Base-by-base conservation (phyloP, 139 green algal species). In the Pseudopediastrum boryanum region DNA sequence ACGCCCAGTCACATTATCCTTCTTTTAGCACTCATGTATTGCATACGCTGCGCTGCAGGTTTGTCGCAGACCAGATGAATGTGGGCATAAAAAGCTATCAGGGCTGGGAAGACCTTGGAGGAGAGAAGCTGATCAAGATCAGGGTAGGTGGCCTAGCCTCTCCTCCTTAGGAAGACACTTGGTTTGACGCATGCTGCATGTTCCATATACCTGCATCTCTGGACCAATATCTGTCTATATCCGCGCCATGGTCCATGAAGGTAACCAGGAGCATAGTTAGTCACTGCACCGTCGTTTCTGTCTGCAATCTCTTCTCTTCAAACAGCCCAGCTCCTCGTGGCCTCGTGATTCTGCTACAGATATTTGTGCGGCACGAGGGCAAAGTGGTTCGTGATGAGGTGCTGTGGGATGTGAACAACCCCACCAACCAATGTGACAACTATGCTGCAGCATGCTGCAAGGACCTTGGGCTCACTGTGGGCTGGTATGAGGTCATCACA, bases 401-500 rank as follows among this genome's bases (percentile, higher is more conserved):
- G n/a, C 3, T 70, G 19, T 78, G 71, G 71, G 71, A 78, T 48
- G 71, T 78, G 3, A 33, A 23, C 38, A 78, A 69, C 39, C 71
- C 71, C 23, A n/a, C 38, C n/a, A 78, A 78, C 39, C 43, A 16
- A 4, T 29, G 54, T 44, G 71, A 78, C 54, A 56, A 29, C 1
- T 78, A 78, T 10, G 71, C 56, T 0, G 50, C 69, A 13, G 23
- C 36, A 12, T 54, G 68, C 27, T 71, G 71, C 44, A 56, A 16
- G 1, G 71, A 78, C 41, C 71, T 78, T 39, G 71, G 71, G 0
- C 71, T 78, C 1, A 31, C 39, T 16, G 56, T 39, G n/a, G 71
- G 69, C 71, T 78, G 71, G 71, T 78, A 70, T 69, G 71, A 78
- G 54, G 71, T 19, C 2, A 78, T 78, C 38, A 54, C 23, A 33